Evolutionary conservation across 2,329 filamentous ascomycete species (phyloP).

Genomic region (Teratosphaeria destructans): DNA sequence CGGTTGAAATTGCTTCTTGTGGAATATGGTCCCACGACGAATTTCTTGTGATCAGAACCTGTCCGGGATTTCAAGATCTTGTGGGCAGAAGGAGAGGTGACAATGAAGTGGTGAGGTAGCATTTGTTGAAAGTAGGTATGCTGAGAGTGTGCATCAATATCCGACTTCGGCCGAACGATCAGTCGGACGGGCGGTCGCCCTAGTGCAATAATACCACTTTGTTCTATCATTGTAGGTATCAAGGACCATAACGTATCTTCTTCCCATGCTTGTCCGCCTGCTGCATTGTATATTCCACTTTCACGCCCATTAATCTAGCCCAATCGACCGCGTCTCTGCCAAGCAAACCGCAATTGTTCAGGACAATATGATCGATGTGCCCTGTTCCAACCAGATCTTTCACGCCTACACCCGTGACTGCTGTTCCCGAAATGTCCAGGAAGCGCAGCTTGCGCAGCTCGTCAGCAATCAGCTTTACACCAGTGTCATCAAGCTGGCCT

Average conservation of each 20-base stretch:
- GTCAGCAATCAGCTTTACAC: slow-evolving; percentile 15
- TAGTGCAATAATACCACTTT: no score
- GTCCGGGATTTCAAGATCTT: no score
- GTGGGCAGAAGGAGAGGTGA: no score
- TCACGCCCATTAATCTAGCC: slow-evolving; percentile 27
- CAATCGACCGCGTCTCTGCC: slow-evolving; percentile 32
- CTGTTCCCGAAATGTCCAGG: slow-evolving; percentile 28
- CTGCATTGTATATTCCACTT: slow-evolving; percentile 13
- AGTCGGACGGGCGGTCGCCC: no score
- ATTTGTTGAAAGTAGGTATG: no score
- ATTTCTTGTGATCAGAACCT: no score
- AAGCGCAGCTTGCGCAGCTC: slow-evolving; percentile 12
- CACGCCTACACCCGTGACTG: slow-evolving; percentile 32
- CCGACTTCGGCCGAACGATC: no score
- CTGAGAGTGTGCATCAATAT: no score
- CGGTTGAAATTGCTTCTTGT: no score
- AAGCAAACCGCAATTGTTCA: slow-evolving; percentile 27
- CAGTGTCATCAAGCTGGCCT: background rate
- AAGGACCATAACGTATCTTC: background rate
- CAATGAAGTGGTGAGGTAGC: no score
- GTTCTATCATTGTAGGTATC: background rate
- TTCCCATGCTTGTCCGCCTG: background rate
- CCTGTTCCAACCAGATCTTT: slow-evolving; percentile 19
- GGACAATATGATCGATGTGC: slow-evolving; percentile 21
- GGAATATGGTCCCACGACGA: no score